Evolutionary conservation across 169 alveolate species (phyloP).

Genomic region (Neospora caninum): DNA sequence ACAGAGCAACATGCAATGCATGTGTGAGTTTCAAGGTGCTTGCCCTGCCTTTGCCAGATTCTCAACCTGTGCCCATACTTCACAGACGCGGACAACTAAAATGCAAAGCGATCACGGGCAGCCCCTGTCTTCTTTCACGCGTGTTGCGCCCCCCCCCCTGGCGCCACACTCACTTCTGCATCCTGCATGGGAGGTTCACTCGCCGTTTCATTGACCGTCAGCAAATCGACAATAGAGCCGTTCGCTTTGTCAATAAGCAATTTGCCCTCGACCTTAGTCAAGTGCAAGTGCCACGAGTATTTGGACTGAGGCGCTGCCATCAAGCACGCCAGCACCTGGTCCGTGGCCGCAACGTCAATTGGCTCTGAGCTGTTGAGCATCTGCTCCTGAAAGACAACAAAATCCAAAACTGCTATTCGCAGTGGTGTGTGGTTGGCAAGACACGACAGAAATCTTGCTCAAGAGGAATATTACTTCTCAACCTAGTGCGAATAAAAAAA

Average conservation of each 20-base stretch:
- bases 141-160: background rate
- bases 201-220: slow-evolving; percentile 91
- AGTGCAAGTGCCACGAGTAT: slow-evolving; percentile 90
- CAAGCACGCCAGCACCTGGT: slow-evolving; percentile 86
- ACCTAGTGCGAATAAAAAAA: background rate
- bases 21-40: no score
- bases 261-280: slow-evolving; percentile 86
- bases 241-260: slow-evolving; percentile 89
- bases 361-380: slow-evolving; percentile 68
- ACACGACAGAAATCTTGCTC: background rate
- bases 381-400: slow-evolving; percentile 41
- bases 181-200: slow-evolving; percentile 92
- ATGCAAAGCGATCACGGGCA: background rate
- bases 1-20: no score
- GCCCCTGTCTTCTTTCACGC: background rate
- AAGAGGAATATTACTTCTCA: background rate
- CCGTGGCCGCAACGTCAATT: slow-evolving; percentile 88
- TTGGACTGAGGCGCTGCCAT: slow-evolving; percentile 91
- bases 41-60: no score
- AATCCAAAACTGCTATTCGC: no score
- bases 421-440: background rate
- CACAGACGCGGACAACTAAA: background rate
- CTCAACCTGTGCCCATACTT: background rate
- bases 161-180: slow-evolving; percentile 63
- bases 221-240: slow-evolving; percentile 90